Evolutionary conservation across 495 filamentous ascomycete species (phyloP).

Genomic region (Pyrenula massariospora): DNA sequence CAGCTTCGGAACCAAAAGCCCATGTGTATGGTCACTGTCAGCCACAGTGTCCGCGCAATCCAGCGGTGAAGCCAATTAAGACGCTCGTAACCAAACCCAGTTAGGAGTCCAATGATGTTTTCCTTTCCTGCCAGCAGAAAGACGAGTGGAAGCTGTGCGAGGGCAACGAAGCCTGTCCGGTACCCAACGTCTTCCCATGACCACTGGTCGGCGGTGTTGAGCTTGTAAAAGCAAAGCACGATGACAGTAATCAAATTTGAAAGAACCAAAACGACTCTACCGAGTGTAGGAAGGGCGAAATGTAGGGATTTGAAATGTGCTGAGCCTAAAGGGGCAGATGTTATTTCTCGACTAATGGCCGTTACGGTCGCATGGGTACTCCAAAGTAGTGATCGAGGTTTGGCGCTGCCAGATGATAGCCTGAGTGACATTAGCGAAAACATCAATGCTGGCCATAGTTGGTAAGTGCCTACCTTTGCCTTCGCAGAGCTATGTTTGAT

Average conservation of each 20-base stretch:
- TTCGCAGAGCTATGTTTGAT: slow-evolving; percentile 26
- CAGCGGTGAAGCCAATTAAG: slow-evolving; percentile 82
- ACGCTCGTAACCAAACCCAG: slow-evolving; percentile 59
- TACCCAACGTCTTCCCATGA: slow-evolving; percentile 63
- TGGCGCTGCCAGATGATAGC: slow-evolving; percentile 22
- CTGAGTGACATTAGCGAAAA: neutral
- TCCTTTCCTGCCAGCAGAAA: slow-evolving; percentile 71
- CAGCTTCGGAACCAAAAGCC: slow-evolving; percentile 61
- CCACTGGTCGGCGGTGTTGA: slow-evolving; percentile 26
- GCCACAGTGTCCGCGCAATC: slow-evolving; percentile 60
- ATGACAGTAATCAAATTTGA: slow-evolving; percentile 27
- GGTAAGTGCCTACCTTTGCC: slow-evolving; percentile 30
- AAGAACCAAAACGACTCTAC: slow-evolving; percentile 21
- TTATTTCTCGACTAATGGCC: slow-evolving; percentile 54
- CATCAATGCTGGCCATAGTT: neutral
- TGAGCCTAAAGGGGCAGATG: slow-evolving; percentile 47
- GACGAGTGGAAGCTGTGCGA: slow-evolving; percentile 73
- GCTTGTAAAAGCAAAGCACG: slow-evolving; percentile 30
- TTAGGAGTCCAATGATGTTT: slow-evolving; percentile 58
- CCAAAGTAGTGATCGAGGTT: slow-evolving; percentile 46
- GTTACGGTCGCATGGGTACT: slow-evolving; percentile 53
- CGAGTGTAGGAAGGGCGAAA: slow-evolving; percentile 36
- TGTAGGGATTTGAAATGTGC: slow-evolving; percentile 30
- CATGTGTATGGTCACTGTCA: slow-evolving; percentile 66
- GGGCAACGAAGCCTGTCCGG: slow-evolving; percentile 62